A percentile compares a stretch with the other conserved stretches of the same genome.
Evolutionary conservation across 1,284 basidiomycete genomes (phyloP).

Genomic region (Sanghuangporus baumii): DNA sequence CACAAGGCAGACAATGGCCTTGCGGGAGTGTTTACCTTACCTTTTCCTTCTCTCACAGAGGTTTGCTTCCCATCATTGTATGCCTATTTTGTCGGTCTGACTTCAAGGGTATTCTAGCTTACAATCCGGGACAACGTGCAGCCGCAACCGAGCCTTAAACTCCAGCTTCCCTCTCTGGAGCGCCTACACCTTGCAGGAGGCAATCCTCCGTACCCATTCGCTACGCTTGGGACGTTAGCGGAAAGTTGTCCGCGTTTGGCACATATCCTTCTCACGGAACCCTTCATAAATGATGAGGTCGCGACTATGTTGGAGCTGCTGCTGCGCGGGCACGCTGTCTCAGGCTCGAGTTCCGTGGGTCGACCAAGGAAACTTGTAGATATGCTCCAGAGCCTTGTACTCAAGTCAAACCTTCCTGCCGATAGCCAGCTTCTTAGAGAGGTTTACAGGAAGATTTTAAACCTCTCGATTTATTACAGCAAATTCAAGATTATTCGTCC

Average conservation of each 20-base stretch:
- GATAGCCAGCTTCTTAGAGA: background rate
- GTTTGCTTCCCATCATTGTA: background rate
- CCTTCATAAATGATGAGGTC: slow-evolving; percentile 8
- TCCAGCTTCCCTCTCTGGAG: slow-evolving; percentile 3
- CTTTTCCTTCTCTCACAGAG: slow-evolving; percentile 5
- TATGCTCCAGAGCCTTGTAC: background rate
- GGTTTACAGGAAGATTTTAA: background rate
- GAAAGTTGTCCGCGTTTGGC: slow-evolving; percentile 5
- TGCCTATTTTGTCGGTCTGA: background rate
- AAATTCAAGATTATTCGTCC: background rate
- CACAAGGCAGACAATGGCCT: slow-evolving; percentile 7
- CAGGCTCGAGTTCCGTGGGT: background rate
- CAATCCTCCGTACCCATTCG: slow-evolving; percentile 1
- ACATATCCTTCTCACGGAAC: slow-evolving; percentile 10
- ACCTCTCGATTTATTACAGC: background rate
- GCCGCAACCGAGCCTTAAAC: background rate
- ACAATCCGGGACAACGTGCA: slow-evolving; percentile 10
- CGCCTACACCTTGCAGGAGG: slow-evolving; percentile 11
- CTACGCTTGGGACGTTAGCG: background rate
- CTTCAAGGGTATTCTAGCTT: background rate
- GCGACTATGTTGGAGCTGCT: background rate
- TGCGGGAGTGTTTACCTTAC: background rate
- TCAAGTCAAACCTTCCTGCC: background rate
- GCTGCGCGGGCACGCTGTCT: background rate
- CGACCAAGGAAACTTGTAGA: background rate